A percentile compares a stretch with the other conserved stretches of the same genome.
Conservation (phyloP, 495 filamentous ascomycete species). For the Penicillium diatomitis region DNA sequence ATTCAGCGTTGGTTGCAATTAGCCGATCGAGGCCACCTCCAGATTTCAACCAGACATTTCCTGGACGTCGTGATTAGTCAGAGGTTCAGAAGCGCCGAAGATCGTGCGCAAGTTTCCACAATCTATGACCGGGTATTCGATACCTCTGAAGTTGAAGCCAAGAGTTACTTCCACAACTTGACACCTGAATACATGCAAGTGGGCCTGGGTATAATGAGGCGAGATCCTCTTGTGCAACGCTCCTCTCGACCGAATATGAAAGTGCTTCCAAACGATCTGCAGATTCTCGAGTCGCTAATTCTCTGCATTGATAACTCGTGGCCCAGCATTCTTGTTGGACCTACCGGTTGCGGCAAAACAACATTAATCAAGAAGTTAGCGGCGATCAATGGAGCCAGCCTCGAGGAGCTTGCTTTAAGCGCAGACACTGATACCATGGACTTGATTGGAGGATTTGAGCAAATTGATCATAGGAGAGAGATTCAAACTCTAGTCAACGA, state of each 20-base stretch:
- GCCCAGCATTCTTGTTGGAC: slow-evolving; percentile 80
- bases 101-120: slow-evolving; percentile 51
- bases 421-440: slow-evolving; percentile 95
- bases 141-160: slow-evolving; percentile 20
- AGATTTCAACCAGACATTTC: slow-evolving; percentile 56
- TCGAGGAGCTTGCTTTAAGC: slow-evolving; percentile 77
- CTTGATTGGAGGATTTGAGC: slow-evolving; percentile 92
- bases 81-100: slow-evolving; percentile 65
- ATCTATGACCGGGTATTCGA: slow-evolving; percentile 53
- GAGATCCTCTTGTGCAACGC: slow-evolving; percentile 49
- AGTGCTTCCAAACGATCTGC: slow-evolving; percentile 47
- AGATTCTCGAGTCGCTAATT: slow-evolving; percentile 74
- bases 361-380: slow-evolving; percentile 71
- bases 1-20: slow-evolving; percentile 82
- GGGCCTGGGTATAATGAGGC: slow-evolving; percentile 60
- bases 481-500: slow-evolving; percentile 45
- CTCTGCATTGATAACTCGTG: slow-evolving; percentile 77
- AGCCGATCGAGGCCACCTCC: slow-evolving; percentile 39
- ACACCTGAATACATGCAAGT: slow-evolving; percentile 64
- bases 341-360: slow-evolving; percentile 82
- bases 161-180: slow-evolving; percentile 54
- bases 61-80: slow-evolving; percentile 78
- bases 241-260: slow-evolving; percentile 46
- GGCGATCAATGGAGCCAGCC: slow-evolving; percentile 56
- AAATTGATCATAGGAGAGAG: slow-evolving; percentile 70